Percentiles rank a stretch among this genome's conserved stretches.
Evolutionary conservation across 352 stramenopile species (phyloP).

Genomic region (Thraustochytrium sp.): DNA sequence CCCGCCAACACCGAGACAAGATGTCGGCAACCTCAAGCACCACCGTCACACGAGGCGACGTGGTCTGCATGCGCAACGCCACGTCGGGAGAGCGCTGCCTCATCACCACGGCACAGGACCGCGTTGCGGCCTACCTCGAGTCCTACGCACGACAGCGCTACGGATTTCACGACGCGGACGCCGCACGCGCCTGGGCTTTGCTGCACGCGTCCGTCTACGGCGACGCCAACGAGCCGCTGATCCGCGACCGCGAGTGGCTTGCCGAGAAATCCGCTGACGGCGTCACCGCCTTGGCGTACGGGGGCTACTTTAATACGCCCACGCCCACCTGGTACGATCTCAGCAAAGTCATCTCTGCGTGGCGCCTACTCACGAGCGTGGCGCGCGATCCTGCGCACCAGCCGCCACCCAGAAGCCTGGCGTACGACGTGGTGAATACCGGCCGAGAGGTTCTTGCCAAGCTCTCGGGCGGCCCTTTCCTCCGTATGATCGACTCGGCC

Average conservation of each 20-base stretch:
- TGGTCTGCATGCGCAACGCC: too few relatives aligned
- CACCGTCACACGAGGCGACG: too few relatives aligned
- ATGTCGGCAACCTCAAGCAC: too few relatives aligned
- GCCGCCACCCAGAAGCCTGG: slow-evolving; percentile 18
- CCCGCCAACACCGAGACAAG: too few relatives aligned
- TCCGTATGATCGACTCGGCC: slow-evolving; percentile 47
- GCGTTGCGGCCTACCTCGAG: background rate
- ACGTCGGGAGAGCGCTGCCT: too few relatives aligned
- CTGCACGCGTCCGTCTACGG: slow-evolving; percentile 46
- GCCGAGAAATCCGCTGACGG: background rate
- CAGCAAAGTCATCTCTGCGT: background rate
- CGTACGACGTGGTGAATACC: slow-evolving; percentile 53
- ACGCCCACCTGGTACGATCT: slow-evolving; percentile 13
- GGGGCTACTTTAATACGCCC: slow-evolving; percentile 1
- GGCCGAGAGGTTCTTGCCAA: slow-evolving; percentile 53
- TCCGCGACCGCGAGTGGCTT: background rate
- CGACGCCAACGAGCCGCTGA: background rate
- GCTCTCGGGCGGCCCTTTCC: slow-evolving; percentile 35
- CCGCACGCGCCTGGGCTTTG: slow-evolving; percentile 39
- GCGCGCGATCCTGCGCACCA: background rate
- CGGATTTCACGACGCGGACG: background rate
- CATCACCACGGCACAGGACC: background rate
- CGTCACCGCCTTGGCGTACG: background rate
- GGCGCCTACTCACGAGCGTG: background rate
- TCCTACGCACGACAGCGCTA: slow-evolving; percentile 41